Evolutionary conservation across 2,329 filamentous ascomycete species (phyloP).

Genomic region (Xylaria arbuscula): DNA sequence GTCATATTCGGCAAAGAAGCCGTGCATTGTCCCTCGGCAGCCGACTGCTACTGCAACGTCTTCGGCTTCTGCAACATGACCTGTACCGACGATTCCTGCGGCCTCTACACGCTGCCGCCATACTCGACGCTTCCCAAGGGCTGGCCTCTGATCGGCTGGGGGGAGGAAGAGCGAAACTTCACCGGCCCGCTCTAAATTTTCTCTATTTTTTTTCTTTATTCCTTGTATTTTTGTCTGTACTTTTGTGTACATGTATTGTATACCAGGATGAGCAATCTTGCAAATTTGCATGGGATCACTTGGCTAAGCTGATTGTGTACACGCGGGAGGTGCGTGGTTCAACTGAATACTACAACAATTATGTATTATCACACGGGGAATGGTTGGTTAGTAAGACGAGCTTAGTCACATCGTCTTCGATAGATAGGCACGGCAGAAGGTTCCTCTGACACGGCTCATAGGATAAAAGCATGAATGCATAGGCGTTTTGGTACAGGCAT

Average conservation of each 20-base stretch:
- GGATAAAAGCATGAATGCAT: conserved; percentile 9
- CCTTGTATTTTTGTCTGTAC: background rate
- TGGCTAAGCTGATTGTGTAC: background rate
- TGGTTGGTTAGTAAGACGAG: background rate
- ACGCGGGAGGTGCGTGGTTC: background rate
- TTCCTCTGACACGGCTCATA: background rate
- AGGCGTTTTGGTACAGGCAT: background rate
- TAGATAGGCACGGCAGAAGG: background rate
- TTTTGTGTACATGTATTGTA: background rate
- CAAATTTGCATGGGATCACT: background rate
- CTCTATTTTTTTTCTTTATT: background rate
- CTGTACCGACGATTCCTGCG: conserved; percentile 61
- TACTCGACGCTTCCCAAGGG: conserved; percentile 68
- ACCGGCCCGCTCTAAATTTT: conserved; percentile 34
- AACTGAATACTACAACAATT: background rate
- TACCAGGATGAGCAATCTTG: background rate
- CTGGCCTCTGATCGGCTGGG: conserved; percentile 70
- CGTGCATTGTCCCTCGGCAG: conserved; percentile 70
- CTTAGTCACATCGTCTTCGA: background rate
- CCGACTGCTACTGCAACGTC: conserved; percentile 73
- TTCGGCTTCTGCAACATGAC: conserved; percentile 68
- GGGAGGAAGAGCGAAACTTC: conserved; percentile 52
- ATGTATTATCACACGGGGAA: background rate
- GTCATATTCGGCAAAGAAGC: conserved; percentile 68
- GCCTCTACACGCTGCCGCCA: conserved; percentile 68